Evolutionary conservation across 768 basidiomycete genomes (phyloP).

Genomic region (Tylopilus sp.): DNA sequence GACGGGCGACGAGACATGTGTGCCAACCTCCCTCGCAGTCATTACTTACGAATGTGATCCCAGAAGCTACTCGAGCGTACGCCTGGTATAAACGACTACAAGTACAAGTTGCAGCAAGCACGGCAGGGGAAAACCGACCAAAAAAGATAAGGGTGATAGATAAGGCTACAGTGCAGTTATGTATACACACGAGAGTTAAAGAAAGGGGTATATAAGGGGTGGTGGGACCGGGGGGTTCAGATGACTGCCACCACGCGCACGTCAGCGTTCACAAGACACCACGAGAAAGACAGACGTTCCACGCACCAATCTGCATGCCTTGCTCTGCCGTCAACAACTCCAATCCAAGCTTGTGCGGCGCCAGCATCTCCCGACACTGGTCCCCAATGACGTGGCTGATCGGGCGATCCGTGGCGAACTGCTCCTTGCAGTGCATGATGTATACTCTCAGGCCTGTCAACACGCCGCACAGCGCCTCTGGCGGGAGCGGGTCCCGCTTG

Average conservation of each 20-base stretch:
- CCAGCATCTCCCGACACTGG: slow-evolving; percentile 66
- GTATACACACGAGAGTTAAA: slow-evolving; percentile 33
- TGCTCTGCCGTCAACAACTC: slow-evolving; percentile 69
- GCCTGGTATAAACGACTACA: no score
- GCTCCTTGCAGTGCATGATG: slow-evolving; percentile 87
- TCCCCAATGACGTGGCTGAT: slow-evolving; percentile 66
- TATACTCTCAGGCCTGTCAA: slow-evolving; percentile 65
- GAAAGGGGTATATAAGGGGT: slow-evolving; percentile 13
- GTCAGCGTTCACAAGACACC: background rate
- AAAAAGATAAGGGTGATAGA: background rate
- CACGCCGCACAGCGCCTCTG: slow-evolving; percentile 47
- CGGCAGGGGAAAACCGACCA: background rate
- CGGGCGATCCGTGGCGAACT: slow-evolving; percentile 47
- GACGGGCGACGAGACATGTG: no score
- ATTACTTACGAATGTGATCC: no score
- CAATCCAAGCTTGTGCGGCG: slow-evolving; percentile 61
- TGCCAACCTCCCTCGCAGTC: no score
- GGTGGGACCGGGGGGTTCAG: background rate
- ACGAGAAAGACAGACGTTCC: background rate
- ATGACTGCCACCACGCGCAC: background rate
- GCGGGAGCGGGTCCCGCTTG: slow-evolving; percentile 33
- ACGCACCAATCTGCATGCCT: slow-evolving; percentile 80
- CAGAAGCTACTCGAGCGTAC: no score
- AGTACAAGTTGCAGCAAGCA: no score
- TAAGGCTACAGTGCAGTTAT: slow-evolving; percentile 39